These are phyloP conservation scores for Zygnema cylindricum DNA, from an alignment of 139 green algal genomes.

Conservation along the genomic window DNA sequence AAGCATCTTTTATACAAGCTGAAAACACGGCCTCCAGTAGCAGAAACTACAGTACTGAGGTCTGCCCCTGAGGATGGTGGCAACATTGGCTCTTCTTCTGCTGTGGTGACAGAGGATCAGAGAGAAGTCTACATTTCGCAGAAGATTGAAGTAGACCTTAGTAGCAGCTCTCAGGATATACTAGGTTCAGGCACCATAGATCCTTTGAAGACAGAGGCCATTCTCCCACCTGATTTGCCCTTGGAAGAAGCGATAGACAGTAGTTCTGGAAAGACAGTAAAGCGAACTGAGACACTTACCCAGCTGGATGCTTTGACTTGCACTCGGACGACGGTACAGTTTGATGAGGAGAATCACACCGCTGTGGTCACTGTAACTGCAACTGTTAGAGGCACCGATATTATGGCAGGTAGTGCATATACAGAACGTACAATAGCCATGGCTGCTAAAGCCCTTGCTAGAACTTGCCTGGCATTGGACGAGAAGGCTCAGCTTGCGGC, in stretches of 20 bases:
- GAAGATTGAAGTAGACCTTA: constrained; percentile 47
- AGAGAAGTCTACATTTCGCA: constrained; percentile 42
- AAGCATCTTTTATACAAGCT: constrained; percentile 59
- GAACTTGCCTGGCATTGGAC: constrained; percentile 48
- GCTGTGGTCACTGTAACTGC: constrained; percentile 51
- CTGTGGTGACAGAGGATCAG: constrained; percentile 24
- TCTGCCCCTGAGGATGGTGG: neutral
- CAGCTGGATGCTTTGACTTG: constrained; percentile 50
- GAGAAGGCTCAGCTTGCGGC: constrained; percentile 45
- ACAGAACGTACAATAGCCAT: constrained; percentile 43
- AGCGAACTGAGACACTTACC: neutral
- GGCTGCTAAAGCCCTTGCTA: constrained; percentile 36
- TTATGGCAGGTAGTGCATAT: constrained; percentile 10
- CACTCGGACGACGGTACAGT: constrained; percentile 35
- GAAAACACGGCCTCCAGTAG: neutral
- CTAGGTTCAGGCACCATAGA: too few species aligned
- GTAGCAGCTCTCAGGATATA: too few species aligned
- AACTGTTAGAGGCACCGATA: constrained; percentile 30
- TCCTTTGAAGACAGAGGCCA: neutral
- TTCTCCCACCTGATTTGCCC: neutral
- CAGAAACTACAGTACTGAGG: neutral
- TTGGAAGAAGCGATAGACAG: neutral
- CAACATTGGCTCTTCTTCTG: neutral
- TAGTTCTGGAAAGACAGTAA: neutral
- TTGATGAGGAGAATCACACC: constrained; percentile 50